Evolutionary conservation across 208 protist genomes (phyloP).

Genomic region (Naegleria lovaniensis): DNA sequence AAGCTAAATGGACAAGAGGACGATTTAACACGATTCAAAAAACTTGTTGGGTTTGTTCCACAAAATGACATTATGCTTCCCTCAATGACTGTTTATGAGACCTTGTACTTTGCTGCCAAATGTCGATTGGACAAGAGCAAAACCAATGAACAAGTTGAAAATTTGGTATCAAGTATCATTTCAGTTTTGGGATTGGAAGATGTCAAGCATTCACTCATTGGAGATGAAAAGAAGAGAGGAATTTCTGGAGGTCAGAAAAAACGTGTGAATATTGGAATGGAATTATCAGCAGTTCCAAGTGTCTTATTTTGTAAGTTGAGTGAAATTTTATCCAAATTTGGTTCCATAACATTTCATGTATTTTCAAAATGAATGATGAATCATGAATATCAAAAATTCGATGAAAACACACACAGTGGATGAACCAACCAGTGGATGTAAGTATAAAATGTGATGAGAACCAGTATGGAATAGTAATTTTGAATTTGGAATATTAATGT

Average conservation of each 20-base stretch:
- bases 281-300: conserved; percentile 71
- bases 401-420: too few relatives aligned
- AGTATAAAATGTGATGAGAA: too few relatives aligned
- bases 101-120: conserved; percentile 6
- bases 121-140: background rate
- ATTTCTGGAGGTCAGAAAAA: conserved; percentile 78
- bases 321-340: conserved; percentile 75
- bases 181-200: conserved; percentile 4
- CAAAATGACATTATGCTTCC: conserved; percentile 37
- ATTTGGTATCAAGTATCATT: conserved; percentile 24
- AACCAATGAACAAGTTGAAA: background rate
- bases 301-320: conserved; percentile 77
- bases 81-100: conserved; percentile 27
- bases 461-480: too few relatives aligned
- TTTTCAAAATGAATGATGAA: too few relatives aligned
- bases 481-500: too few relatives aligned
- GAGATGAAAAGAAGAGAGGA: conserved; percentile 27
- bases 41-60: conserved; percentile 36
- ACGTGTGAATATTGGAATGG: conserved; percentile 72
- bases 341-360: too few relatives aligned
- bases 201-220: conserved; percentile 20
- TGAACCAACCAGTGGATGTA: background rate
- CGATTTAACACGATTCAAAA: background rate
- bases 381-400: too few relatives aligned
- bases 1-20: background rate